Evolutionary conservation across 2,329 filamentous ascomycete species (phyloP).

Genomic region (Pseudogymnoascus sp.): DNA sequence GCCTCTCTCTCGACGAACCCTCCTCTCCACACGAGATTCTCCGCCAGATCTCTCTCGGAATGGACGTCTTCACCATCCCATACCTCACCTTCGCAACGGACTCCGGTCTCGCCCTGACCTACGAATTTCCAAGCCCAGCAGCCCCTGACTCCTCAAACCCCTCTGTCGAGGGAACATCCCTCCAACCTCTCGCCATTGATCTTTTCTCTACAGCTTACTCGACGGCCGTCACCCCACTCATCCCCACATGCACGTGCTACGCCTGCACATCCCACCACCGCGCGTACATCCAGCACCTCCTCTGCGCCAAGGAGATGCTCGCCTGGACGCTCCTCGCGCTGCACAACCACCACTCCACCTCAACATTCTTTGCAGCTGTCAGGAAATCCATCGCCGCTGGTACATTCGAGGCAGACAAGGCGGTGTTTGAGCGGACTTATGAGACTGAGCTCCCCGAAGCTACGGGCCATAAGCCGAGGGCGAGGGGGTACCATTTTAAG

Average conservation of each 20-base stretch:
- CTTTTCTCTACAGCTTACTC: constrained; percentile 63
- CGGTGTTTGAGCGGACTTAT: constrained; percentile 47
- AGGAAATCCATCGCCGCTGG: constrained; percentile 52
- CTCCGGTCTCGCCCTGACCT: constrained; percentile 74
- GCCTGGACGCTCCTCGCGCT: constrained; percentile 89
- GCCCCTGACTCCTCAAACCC: background rate
- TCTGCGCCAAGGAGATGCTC: constrained; percentile 91
- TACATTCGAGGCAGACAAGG: constrained; percentile 48
- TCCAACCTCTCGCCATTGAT: constrained; percentile 60
- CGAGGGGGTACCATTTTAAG: constrained; percentile 77
- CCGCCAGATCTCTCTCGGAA: constrained; percentile 64
- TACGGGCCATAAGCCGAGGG: constrained; percentile 69
- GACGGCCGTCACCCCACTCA: constrained; percentile 54
- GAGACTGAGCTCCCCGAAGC: constrained; percentile 63
- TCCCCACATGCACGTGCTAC: constrained; percentile 65
- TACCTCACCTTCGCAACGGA: constrained; percentile 72
- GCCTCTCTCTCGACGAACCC: constrained; percentile 65
- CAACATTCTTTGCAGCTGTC: constrained; percentile 64
- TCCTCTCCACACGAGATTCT: constrained; percentile 69
- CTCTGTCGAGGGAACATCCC: constrained; percentile 13
- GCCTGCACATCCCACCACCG: constrained; percentile 75
- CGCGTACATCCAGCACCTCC: constrained; percentile 80
- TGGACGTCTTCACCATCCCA: constrained; percentile 71
- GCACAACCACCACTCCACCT: constrained; percentile 74
- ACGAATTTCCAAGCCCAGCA: constrained; percentile 55